Conservation (phyloP, 805 yeast species). For the Saccharomyces mikatae region DNA sequence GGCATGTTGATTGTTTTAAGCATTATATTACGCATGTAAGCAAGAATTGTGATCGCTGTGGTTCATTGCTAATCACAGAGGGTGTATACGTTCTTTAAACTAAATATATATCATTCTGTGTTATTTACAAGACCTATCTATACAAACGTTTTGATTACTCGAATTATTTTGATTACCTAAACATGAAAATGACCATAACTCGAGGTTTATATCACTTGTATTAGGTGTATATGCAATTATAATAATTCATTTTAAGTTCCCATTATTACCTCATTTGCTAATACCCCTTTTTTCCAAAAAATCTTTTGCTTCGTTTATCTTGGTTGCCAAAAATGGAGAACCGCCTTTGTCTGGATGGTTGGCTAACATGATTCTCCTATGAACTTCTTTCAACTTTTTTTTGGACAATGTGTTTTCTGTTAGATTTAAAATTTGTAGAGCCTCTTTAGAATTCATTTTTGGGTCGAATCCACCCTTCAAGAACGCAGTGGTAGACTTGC, state of each 20-base stretch:
- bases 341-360: constrained; percentile 97
- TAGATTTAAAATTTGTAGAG: constrained; percentile 72
- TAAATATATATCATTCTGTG: neutral
- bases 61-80: constrained; percentile 10
- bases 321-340: constrained; percentile 79
- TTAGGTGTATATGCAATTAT: neutral
- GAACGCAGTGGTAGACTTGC: constrained; percentile 39
- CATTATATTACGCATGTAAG: constrained; percentile 24
- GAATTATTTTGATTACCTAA: constrained; percentile 2
- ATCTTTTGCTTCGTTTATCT: constrained; percentile 86
- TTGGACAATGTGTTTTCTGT: constrained; percentile 56
- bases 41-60: constrained; percentile 15
- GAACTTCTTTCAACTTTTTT: constrained; percentile 71
- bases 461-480: constrained; percentile 82
- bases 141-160: neutral
- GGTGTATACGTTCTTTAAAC: constrained; percentile 13
- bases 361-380: constrained; percentile 79
- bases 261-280: constrained; percentile 8
- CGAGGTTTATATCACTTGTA: neutral
- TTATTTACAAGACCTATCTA: neutral
- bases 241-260: neutral
- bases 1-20: constrained; percentile 29
- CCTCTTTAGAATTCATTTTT: constrained; percentile 88
- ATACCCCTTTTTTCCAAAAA: constrained; percentile 28
- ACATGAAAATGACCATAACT: neutral